Conservation (phyloP, 495 filamentous ascomycete species). For the Penicillium arizonense region DNA sequence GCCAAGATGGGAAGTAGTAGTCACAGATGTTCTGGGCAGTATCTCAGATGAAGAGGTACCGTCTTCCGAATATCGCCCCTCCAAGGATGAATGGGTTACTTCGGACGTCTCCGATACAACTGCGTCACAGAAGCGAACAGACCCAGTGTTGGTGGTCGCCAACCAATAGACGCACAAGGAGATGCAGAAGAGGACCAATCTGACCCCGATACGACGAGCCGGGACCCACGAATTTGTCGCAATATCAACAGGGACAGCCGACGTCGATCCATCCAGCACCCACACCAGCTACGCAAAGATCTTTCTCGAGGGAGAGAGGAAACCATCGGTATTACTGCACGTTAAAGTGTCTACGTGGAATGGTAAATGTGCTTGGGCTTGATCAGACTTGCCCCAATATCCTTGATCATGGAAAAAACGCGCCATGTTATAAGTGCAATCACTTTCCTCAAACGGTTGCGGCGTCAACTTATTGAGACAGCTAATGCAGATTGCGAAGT, state of each 20-base stretch:
- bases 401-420: constrained; percentile 21
- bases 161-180: background rate
- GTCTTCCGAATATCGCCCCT: constrained; percentile 13
- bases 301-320: background rate
- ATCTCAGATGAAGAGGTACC: constrained; percentile 26
- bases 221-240: background rate
- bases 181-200: background rate
- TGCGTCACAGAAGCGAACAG: constrained; percentile 1
- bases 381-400: constrained; percentile 40
- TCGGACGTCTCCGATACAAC: constrained; percentile 19
- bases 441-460: constrained; percentile 3
- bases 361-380: constrained; percentile 28
- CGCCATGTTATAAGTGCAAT: constrained; percentile 2
- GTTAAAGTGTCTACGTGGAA: constrained; percentile 36
- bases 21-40: constrained; percentile 26
- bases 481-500: constrained; percentile 5
- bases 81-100: background rate
- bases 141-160: background rate
- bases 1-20: constrained; percentile 32
- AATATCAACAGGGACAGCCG: background rate
- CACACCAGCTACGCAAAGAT: background rate
- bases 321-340: constrained; percentile 32
- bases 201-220: constrained; percentile 10
- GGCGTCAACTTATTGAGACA: constrained; percentile 8
- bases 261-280: background rate